Percentiles rank a stretch among this genome's conserved stretches.
Conservation (phyloP, 768 basidiomycete species). For the Tephrocybe sp. region DNA sequence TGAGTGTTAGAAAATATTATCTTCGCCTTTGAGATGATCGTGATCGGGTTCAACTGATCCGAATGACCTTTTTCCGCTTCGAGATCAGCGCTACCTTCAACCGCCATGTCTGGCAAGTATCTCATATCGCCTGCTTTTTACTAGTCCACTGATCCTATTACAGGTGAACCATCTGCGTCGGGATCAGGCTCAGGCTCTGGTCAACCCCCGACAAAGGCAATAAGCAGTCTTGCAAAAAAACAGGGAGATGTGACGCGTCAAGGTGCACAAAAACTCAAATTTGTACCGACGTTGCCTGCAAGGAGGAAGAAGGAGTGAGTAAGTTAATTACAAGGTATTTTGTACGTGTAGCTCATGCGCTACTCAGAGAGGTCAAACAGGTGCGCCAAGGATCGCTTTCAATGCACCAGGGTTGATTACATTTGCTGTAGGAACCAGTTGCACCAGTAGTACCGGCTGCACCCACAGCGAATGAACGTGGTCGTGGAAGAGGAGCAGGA, state of each 20-base stretch:
- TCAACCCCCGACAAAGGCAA: conserved; percentile 53
- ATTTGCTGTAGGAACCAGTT: conserved; percentile 43
- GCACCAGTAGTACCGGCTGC: conserved; percentile 27
- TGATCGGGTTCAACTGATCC: conserved; percentile 1
- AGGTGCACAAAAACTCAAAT: conserved; percentile 76
- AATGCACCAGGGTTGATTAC: conserved; percentile 5
- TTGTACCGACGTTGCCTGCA: conserved; percentile 73
- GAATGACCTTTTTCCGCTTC: conserved; percentile 4
- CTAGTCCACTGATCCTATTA: not conserved
- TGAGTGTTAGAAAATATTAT: not conserved
- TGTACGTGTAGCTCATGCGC: conserved; percentile 3
- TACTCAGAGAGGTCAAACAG: conserved; percentile 59
- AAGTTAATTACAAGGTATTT: conserved; percentile 15
- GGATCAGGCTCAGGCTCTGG: conserved; percentile 25
- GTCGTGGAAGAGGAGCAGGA: conserved; percentile 44
- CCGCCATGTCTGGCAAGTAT: conserved; percentile 26
- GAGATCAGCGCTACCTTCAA: not conserved
- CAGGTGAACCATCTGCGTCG: conserved; percentile 33
- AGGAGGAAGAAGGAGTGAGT: conserved; percentile 80
- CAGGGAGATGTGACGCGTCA: conserved; percentile 68
- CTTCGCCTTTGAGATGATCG: not conserved
- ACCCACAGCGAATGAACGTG: conserved; percentile 39
- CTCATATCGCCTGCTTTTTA: not conserved
- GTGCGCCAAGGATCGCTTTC: conserved; percentile 31
- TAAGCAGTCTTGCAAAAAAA: conserved; percentile 74